phyloP scores from a whole-genome alignment of 805 yeast genomes.

The Wickerhamiella allomyrinae region DNA sequence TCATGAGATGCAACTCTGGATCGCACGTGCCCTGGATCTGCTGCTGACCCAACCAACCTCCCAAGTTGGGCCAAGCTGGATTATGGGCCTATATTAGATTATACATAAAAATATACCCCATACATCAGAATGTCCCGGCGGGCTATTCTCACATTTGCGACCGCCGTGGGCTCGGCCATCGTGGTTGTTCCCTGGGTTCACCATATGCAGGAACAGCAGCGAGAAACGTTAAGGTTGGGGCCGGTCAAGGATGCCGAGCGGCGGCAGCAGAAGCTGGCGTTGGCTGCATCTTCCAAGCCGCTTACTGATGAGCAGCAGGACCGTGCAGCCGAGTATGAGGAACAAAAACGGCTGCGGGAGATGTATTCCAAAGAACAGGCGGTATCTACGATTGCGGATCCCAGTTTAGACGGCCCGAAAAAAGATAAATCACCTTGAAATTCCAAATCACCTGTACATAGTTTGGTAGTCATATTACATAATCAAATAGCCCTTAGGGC shows the following conservation, averaged over 20 bases:
- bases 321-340: slow-evolving; percentile 20
- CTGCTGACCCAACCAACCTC: too few species aligned
- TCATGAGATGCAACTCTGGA: too few species aligned
- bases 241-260: slow-evolving; percentile 73
- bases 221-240: slow-evolving; percentile 62
- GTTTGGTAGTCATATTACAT: background rate
- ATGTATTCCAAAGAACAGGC: slow-evolving; percentile 14
- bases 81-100: too few species aligned
- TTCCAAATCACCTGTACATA: too few species aligned
- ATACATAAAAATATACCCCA: background rate
- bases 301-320: slow-evolving; percentile 26
- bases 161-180: slow-evolving; percentile 40
- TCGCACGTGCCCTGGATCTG: too few species aligned
- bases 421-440: background rate
- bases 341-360: slow-evolving; percentile 17
- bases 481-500: slow-evolving; percentile 2
- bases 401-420: background rate
- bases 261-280: slow-evolving; percentile 31
- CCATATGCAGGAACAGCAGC: slow-evolving; percentile 53
- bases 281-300: background rate
- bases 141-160: slow-evolving; percentile 57
- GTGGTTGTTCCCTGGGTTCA: slow-evolving; percentile 60
- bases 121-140: slow-evolving; percentile 54
- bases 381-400: slow-evolving; percentile 5
- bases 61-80: too few species aligned